phyloP scores from a whole-genome alignment of 768 basidiomycete species.

The Leucogyrophana mollusca region DNA sequence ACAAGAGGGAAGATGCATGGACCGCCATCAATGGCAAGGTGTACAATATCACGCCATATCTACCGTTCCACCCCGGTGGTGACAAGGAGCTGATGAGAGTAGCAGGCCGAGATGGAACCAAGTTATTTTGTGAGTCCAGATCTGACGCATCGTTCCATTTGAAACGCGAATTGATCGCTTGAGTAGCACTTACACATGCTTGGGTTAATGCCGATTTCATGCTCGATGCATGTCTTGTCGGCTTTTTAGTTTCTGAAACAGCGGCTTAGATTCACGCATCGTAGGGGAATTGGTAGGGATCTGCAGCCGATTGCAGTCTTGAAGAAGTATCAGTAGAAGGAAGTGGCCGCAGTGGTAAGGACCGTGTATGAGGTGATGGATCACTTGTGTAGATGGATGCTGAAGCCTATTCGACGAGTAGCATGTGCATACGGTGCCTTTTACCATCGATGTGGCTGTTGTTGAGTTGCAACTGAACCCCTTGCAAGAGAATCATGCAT shows the following conservation, averaged over 20 bases:
- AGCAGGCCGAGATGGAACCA: slow-evolving; percentile 96
- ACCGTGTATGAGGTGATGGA: no score
- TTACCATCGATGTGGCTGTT: no score
- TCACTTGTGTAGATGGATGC: no score
- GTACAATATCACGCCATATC: slow-evolving; percentile 93
- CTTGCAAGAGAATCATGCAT: no score
- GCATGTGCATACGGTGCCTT: no score
- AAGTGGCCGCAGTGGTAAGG: no score
- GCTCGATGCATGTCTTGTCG: slow-evolving; percentile 91
- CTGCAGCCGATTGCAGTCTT: no score
- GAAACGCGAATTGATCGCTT: slow-evolving; percentile 17
- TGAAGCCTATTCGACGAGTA: no score
- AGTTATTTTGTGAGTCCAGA: slow-evolving; percentile 76
- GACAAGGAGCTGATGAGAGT: slow-evolving; percentile 93
- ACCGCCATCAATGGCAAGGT: slow-evolving; percentile 88
- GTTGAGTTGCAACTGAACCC: no score
- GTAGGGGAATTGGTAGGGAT: no score
- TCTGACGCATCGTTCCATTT: no score
- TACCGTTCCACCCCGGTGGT: slow-evolving; percentile 92
- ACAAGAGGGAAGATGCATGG: slow-evolving; percentile 87
- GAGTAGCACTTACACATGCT: slow-evolving; percentile 17
- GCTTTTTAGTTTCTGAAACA: slow-evolving; percentile 79
- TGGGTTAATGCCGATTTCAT: slow-evolving; percentile 98
- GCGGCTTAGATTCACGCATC: slow-evolving; percentile 31
- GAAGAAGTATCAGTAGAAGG: no score